A percentile compares a stretch with the other conserved stretches of the same genome.
These are phyloP conservation scores for Blastomyces percursus DNA, from an alignment of 2,329 filamentous ascomycete species.

Conservation along the genomic window DNA sequence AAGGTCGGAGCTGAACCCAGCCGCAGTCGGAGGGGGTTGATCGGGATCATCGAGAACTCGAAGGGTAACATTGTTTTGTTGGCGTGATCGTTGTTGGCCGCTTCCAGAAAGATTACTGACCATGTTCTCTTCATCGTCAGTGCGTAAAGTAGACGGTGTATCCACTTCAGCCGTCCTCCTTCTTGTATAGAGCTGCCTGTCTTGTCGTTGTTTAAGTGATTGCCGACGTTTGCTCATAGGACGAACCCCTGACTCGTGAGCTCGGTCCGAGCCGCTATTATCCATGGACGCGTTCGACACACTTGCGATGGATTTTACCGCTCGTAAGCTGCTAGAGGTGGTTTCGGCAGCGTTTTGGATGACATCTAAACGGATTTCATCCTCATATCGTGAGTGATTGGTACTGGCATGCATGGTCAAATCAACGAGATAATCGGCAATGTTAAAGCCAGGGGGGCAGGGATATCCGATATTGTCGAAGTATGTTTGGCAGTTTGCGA, in stretches of 20 bases:
- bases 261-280: conserved; percentile 45
- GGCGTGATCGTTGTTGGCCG: conserved; percentile 50
- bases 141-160: conserved; percentile 48
- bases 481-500: conserved; percentile 77
- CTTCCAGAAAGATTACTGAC: conserved; percentile 41
- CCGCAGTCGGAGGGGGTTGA: conserved; percentile 48
- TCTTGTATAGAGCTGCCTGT: conserved; percentile 79
- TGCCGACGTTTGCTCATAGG: conserved; percentile 61
- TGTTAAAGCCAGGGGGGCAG: conserved; percentile 95
- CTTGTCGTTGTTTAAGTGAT: conserved; percentile 76
- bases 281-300: conserved; percentile 64
- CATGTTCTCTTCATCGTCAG: conserved; percentile 49
- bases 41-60: conserved; percentile 60
- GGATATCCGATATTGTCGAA: conserved; percentile 87
- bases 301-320: conserved; percentile 83
- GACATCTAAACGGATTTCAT: conserved; percentile 50
- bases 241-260: conserved; percentile 48
- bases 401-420: conserved; percentile 88
- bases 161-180: conserved; percentile 54
- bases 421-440: conserved; percentile 94
- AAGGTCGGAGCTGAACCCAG: conserved; percentile 58
- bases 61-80: conserved; percentile 43
- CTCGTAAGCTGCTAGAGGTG: conserved; percentile 74
- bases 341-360: conserved; percentile 53
- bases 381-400: conserved; percentile 45